A percentile compares a stretch with the other conserved stretches of the same genome.
phyloP scores from a whole-genome alignment of 306 rosid species.

The Ormosia emarginata region DNA sequence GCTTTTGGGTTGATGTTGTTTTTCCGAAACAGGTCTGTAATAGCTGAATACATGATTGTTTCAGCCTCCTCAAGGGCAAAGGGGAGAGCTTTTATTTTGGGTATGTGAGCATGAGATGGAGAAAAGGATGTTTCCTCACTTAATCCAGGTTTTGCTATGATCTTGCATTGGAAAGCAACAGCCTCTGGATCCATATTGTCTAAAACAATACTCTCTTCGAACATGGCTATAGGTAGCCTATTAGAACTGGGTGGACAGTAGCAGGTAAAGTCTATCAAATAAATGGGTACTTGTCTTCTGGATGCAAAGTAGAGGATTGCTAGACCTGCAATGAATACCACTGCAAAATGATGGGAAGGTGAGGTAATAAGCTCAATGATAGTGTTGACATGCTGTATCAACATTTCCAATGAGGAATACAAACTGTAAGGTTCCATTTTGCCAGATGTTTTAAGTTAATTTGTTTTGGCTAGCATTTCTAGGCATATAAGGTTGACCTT shows the following conservation, averaged over 20 bases:
- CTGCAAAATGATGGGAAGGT: neutral
- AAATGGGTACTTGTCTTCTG: conserved; percentile 35
- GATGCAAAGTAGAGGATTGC: conserved; percentile 27
- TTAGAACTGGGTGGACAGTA: conserved; percentile 38
- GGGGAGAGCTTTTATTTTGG: conserved; percentile 28
- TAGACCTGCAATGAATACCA: conserved; percentile 18
- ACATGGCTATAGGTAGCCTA: conserved; percentile 42
- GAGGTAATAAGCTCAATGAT: neutral
- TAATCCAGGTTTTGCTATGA: conserved; percentile 54
- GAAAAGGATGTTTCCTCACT: conserved; percentile 52
- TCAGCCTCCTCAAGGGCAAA: conserved; percentile 50
- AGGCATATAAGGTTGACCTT: neutral
- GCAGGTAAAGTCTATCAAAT: conserved; percentile 42
- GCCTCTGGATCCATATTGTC: conserved; percentile 39
- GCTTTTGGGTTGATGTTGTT: conserved; percentile 45
- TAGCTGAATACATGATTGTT: conserved; percentile 36
- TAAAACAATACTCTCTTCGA: conserved; percentile 31
- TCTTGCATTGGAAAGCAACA: conserved; percentile 47
- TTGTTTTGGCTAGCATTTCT: neutral
- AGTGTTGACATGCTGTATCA: neutral
- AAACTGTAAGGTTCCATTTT: conserved; percentile 16
- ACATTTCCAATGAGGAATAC: conserved; percentile 16
- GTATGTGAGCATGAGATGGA: conserved; percentile 36
- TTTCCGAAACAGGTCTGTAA: conserved; percentile 30
- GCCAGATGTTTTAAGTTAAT: neutral